Evolutionary conservation across 331 rosid species (phyloP).

Genomic region (Dryas integrifolia): DNA sequence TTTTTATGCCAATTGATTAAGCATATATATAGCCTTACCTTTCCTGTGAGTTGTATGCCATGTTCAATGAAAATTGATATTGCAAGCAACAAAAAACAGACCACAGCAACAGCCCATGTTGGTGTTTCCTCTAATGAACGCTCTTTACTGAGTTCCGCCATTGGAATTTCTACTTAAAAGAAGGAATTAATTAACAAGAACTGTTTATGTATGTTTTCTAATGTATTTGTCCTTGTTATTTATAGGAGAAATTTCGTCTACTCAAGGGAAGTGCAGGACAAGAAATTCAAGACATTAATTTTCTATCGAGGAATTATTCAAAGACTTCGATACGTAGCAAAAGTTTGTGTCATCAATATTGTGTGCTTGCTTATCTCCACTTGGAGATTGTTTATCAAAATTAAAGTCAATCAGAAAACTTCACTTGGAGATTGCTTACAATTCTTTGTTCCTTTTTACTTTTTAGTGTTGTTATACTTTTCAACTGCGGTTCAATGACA

Average conservation of each 20-base stretch:
- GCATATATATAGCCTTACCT: slow-evolving; percentile 31
- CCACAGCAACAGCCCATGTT: slow-evolving; percentile 90
- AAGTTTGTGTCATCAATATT: not conserved
- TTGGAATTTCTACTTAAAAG: not conserved
- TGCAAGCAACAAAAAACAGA: slow-evolving; percentile 62
- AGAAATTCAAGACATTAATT: not conserved
- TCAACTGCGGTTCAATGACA: not conserved
- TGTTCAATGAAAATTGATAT: slow-evolving; percentile 68
- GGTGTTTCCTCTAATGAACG: slow-evolving; percentile 65
- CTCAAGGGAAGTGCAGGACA: not conserved
- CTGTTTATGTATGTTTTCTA: not conserved
- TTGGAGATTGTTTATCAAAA: not conserved
- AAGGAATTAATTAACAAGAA: not conserved
- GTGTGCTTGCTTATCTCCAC: not conserved
- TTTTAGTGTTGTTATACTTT: not conserved
- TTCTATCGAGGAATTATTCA: not conserved
- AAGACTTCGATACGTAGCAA: not conserved
- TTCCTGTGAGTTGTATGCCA: slow-evolving; percentile 53
- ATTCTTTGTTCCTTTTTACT: too few species aligned
- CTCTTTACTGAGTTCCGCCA: slow-evolving; percentile 24
- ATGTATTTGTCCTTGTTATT: not conserved
- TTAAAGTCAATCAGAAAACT: not conserved
- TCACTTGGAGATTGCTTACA: not conserved
- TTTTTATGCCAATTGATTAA: not conserved
- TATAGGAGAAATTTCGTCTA: not conserved